phyloP scores from a whole-genome alignment of 2,329 filamentous ascomycete species.

The Byssothecium circinans region DNA sequence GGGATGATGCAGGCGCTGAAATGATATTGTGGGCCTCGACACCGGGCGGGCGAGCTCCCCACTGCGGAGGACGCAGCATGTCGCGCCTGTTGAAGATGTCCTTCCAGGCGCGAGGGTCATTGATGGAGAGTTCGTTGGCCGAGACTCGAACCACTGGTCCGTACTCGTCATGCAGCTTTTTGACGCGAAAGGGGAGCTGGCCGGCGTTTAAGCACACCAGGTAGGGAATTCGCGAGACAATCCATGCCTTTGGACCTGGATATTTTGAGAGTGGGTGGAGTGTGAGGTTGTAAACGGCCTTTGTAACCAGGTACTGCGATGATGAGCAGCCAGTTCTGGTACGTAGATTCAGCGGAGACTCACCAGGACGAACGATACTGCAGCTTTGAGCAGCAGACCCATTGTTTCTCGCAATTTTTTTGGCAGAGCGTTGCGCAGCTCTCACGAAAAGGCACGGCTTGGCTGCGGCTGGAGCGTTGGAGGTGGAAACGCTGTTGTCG shows the following conservation, averaged over 20 bases:
- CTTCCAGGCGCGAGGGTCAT: conserved; percentile 12
- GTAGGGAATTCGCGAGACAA: conserved; percentile 22
- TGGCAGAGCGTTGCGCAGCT: too few species aligned
- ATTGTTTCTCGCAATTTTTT: too few species aligned
- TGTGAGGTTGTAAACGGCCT: conserved; percentile 31
- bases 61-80: conserved; percentile 24
- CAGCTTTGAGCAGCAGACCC: too few species aligned
- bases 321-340: too few species aligned
- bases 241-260: conserved; percentile 41
- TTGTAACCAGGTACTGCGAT: conserved; percentile 1
- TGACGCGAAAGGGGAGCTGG: conserved; percentile 9
- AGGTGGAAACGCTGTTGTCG: too few species aligned
- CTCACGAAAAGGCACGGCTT: too few species aligned
- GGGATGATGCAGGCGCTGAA: conserved; percentile 34
- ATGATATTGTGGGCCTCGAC: conserved; percentile 24
- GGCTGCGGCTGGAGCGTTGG: too few species aligned
- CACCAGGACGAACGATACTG: too few species aligned
- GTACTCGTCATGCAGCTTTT: conserved; percentile 18
- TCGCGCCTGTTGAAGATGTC: conserved; percentile 15
- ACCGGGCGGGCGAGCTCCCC: conserved; percentile 11
- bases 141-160: conserved; percentile 19
- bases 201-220: conserved; percentile 17
- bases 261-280: conserved; percentile 44
- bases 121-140: conserved; percentile 18
- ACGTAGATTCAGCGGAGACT: too few species aligned